Base-by-base conservation (phyloP, 306 rosid genomes). In the Quercus gilva region DNA sequence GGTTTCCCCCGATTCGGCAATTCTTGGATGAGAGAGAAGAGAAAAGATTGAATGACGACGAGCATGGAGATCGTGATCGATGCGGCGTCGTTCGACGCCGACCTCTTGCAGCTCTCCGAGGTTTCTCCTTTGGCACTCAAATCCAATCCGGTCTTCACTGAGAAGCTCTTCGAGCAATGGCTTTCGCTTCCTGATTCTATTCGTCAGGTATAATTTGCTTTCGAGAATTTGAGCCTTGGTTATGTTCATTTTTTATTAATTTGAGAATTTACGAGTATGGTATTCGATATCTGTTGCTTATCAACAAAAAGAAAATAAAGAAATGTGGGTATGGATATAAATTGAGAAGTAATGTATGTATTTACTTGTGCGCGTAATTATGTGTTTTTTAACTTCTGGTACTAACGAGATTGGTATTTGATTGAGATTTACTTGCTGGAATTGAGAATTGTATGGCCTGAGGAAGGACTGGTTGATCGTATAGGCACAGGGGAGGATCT, bases 111-210 rank as follows among this genome's bases (percentile, higher is more conserved):
- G 91, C 93, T 96, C 19, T 83, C 82, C 5, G 99, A 96, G 87
- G 89, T 96, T 21, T 90, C 99, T 26, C 84, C 96, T 77, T 45
- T 92, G 74, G 88, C 93, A 12, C 87, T 96, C 81, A 96, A 96
- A 87, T 85, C 98, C 26, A 93, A 93, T 83, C 80, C 84, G 52
- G 84, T 55, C 79, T 88, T 91, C 64, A 96, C 86, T 12, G 90
- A 93, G 84, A 87, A 87, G 83, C 94, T 96, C 61, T 96, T 90
- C 77, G 96, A 93, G 78, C 93, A 91, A 82, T 96, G 99, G 99
- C 94, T 96, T n/a, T 88, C 98, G 78, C 96, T 93, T 52, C 96
- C 97, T 0, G 93, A 86, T 45, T 89, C 87, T 78, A 89, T 90
- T 83, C 98, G 97, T n/a, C 81, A 91, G 97, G 99, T 96, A 95